Conservation (phyloP, 495 filamentous ascomycete species). For the Xeromyces bisporus region DNA sequence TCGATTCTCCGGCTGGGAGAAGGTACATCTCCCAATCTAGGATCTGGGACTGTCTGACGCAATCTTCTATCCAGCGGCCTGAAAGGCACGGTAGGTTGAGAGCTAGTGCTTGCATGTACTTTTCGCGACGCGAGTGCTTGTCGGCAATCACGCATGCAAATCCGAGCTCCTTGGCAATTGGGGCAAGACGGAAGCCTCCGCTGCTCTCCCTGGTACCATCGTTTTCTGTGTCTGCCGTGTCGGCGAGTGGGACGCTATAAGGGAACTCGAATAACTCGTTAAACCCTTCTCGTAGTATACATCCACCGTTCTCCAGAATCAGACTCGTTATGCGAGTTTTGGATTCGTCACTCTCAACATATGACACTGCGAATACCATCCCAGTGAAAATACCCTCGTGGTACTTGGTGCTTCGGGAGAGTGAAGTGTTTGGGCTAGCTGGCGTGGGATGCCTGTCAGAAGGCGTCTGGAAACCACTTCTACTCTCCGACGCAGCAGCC, state of each 20-base stretch:
- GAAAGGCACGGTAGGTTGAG: constrained; percentile 75
- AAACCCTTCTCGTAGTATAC: constrained; percentile 59
- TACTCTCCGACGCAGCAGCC: constrained; percentile 7
- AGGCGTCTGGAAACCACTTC: constrained; percentile 20
- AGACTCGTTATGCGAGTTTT: constrained; percentile 32
- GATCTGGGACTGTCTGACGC: constrained; percentile 37
- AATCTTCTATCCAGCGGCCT: constrained; percentile 63
- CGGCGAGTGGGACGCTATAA: constrained; percentile 15
- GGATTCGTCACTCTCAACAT: constrained; percentile 36
- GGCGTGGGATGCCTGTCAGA: constrained; percentile 25
- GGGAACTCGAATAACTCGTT: constrained; percentile 60
- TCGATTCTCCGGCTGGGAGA: constrained; percentile 68
- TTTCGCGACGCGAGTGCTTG: constrained; percentile 69
- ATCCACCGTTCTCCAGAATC: constrained; percentile 49
- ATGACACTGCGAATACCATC: constrained; percentile 71
- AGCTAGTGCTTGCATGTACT: constrained; percentile 91
- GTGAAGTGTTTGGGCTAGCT: constrained; percentile 23
- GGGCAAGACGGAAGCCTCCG: constrained; percentile 28
- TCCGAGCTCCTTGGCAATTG: constrained; percentile 37
- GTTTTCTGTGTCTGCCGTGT: constrained; percentile 11
- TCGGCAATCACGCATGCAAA: constrained; percentile 81
- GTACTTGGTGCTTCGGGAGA: constrained; percentile 21
- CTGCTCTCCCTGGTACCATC: constrained; percentile 3
- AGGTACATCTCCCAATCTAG: constrained; percentile 70
- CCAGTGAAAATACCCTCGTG: constrained; percentile 41